Evolutionary conservation across 116 monocot genomes (phyloP), one percentile per base, ranked within the genome.

Genomic region (Thalassia testudinum): DNA sequence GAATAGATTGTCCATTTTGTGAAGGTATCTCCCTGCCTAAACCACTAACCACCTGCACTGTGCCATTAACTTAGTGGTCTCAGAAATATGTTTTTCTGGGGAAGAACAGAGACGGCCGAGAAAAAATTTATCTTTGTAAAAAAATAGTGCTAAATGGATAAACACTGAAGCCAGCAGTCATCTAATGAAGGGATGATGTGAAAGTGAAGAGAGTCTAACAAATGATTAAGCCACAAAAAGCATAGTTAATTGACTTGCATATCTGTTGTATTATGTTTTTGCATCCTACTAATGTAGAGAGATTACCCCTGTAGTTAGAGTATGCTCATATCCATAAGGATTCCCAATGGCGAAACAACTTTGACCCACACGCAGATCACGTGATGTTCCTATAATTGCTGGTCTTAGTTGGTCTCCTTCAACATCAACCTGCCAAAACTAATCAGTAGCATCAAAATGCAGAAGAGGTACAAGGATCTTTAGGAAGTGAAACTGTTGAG

Each of bases 341-440:
- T 92, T 92, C 28, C 92, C 92, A 37, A 87, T 92, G 19, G 92
- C 83, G 49, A 80, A 87, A 65, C 92, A 92, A 43, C 80, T 87
- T 53, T 83, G 87, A 16, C 87, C 87, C 2, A 87, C 87, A 64
- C 59, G 57, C 44, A 92, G 25, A 60, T 76, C 61, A 54, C 27
- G 27, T 19, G 92, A 92, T 24, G 75, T 79, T 7, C 92, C 92
- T 52, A 92, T 75, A 16, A 54, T 37, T 22, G 75, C 79, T 7
- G 92, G 92, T 25, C 60, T 86, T 57, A 86, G 57, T 65, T 71
- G 70, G 37, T 75, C 70, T 12, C 55, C 63, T 21, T 78, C 77
- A 18, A 78, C 67, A 58, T 92, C 71, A 57, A 92, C 80, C 92
- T 92, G 62, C 42, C 12, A 16, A 5, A 5, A 45, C 45, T 45